Conservation (phyloP, 805 yeast genomes). For the Isabelozyma gotoi region DNA sequence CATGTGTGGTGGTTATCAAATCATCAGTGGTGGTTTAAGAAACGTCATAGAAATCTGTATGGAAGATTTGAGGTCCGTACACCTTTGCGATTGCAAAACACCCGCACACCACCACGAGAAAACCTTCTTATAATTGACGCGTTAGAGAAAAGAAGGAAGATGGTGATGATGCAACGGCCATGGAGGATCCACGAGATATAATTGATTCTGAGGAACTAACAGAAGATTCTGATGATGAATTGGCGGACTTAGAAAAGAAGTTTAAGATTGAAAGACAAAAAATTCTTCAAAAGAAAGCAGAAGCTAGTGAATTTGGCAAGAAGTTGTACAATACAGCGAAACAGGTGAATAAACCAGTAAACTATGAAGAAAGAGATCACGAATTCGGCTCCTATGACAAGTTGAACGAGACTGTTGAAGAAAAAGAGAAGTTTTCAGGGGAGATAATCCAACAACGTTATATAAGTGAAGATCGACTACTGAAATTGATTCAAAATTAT, state of each 20-base stretch:
- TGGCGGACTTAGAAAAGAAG: constrained; percentile 38
- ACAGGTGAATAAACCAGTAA: constrained; percentile 10
- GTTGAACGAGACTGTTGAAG: constrained; percentile 12
- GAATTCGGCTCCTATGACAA: constrained; percentile 17
- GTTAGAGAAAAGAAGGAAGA: not conserved
- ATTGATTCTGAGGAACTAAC: constrained; percentile 32
- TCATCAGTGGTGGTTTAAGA: not conserved
- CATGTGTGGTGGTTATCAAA: constrained; percentile 22
- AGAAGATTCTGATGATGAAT: constrained; percentile 37
- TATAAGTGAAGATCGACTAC: constrained; percentile 34
- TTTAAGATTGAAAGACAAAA: constrained; percentile 24
- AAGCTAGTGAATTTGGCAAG: constrained; percentile 10
- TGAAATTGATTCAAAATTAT: constrained; percentile 42
- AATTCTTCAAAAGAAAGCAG: constrained; percentile 8
- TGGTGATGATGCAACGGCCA: too few relatives aligned
- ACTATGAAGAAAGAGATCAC: constrained; percentile 23
- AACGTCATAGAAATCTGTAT: not conserved
- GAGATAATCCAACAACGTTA: constrained; percentile 42
- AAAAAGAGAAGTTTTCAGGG: constrained; percentile 18
- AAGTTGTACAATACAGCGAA: constrained; percentile 15
- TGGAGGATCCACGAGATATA: constrained; percentile 35
- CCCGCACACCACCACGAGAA: too few relatives aligned
- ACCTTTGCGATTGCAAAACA: not conserved
- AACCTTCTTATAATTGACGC: too few relatives aligned
- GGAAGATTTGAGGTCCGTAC: not conserved